Evolutionary conservation across 2,329 filamentous ascomycete genomes (phyloP).

Genomic region (Clonostachys chloroleuca): DNA sequence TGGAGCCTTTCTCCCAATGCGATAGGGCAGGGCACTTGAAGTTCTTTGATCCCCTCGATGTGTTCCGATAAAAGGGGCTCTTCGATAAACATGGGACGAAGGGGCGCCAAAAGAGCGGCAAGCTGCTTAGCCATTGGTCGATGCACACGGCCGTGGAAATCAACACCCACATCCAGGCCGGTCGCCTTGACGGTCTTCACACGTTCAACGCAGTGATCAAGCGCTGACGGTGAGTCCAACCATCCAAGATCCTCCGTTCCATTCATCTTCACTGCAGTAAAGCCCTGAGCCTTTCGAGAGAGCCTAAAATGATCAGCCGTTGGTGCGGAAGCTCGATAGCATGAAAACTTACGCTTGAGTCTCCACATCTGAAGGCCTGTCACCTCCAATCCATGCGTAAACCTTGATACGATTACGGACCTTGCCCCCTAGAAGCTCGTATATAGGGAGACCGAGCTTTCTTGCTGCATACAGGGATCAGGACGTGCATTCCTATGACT

Average conservation of each 20-base stretch:
- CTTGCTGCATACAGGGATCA: constrained; percentile 20
- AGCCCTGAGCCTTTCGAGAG: constrained; percentile 54
- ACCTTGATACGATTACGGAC: constrained; percentile 66
- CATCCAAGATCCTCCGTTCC: constrained; percentile 72
- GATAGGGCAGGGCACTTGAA: constrained; percentile 57
- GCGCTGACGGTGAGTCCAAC: constrained; percentile 65
- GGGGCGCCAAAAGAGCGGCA: constrained; percentile 60
- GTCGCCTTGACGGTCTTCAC: constrained; percentile 64
- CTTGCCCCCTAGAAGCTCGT: constrained; percentile 71
- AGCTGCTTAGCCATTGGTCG: constrained; percentile 78
- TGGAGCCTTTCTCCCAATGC: constrained; percentile 70
- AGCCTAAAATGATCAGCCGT: constrained; percentile 27
- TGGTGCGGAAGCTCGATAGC: neutral
- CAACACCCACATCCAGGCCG: constrained; percentile 69
- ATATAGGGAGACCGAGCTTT: constrained; percentile 60
- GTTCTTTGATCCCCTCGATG: constrained; percentile 49
- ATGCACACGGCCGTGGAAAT: constrained; percentile 75
- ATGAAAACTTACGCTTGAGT: constrained; percentile 44
- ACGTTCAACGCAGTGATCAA: constrained; percentile 61
- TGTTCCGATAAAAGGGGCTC: constrained; percentile 71
- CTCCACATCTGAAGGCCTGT: constrained; percentile 64
- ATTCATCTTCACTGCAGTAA: constrained; percentile 73
- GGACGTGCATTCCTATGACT: no score
- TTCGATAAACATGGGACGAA: constrained; percentile 69
- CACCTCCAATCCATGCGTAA: constrained; percentile 76